These are phyloP conservation scores for Dothistroma pini DNA, from an alignment of 2,329 filamentous ascomycete species.

Conservation along the genomic window DNA sequence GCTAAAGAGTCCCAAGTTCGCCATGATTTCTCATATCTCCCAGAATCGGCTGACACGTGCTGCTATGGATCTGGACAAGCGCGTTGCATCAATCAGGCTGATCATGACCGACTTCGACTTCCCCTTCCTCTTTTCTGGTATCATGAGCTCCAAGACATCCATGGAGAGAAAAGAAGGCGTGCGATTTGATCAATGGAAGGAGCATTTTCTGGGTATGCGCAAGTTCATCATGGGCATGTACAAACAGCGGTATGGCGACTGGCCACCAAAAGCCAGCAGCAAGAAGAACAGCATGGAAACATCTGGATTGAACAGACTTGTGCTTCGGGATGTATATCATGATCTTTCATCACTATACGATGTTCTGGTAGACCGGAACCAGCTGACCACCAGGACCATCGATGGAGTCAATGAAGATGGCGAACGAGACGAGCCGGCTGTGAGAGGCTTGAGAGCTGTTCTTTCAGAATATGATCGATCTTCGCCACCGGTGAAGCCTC, in stretches of 20 bases:
- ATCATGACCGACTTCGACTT: conserved; percentile 89
- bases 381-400: conserved; percentile 72
- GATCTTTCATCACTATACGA: conserved; percentile 89
- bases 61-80: conserved; percentile 71
- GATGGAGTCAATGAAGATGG: conserved; percentile 60
- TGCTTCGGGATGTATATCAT: conserved; percentile 75
- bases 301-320: conserved; percentile 78
- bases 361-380: conserved; percentile 74
- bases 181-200: conserved; percentile 80
- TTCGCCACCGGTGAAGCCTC: conserved; percentile 82
- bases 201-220: conserved; percentile 69
- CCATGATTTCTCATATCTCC: conserved; percentile 66
- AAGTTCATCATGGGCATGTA: conserved; percentile 70
- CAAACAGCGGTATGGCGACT: conserved; percentile 63
- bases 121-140: conserved; percentile 80
- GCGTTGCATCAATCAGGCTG: conserved; percentile 65
- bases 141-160: conserved; percentile 76
- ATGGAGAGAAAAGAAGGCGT: conserved; percentile 70
- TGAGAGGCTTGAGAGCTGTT: conserved; percentile 70
- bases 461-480: conserved; percentile 86
- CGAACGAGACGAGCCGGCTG: conserved; percentile 55
- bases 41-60: conserved; percentile 77
- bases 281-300: conserved; percentile 90
- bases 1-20: conserved; percentile 65
- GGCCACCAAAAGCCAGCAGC: conserved; percentile 87